These are phyloP conservation scores for Cymbopogon flexuosus DNA, from an alignment of 202 grass and related monocot species.

Conservation along the genomic window DNA sequence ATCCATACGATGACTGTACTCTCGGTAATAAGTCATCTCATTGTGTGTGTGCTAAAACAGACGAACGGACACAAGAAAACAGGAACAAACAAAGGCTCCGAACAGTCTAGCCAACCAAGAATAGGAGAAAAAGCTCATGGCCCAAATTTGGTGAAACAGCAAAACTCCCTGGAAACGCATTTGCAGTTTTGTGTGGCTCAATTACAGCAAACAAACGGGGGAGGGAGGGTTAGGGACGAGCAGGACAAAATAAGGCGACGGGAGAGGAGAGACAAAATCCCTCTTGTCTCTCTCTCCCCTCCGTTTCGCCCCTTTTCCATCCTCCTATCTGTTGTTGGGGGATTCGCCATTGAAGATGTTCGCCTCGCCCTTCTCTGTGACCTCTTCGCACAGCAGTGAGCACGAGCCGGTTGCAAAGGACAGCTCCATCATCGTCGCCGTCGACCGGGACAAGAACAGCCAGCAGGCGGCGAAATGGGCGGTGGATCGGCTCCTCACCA, in stretches of 20 bases:
- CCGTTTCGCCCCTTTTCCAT: not conserved
- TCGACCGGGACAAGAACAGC: slow-evolving; percentile 83
- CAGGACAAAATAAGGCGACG: slow-evolving; percentile 36
- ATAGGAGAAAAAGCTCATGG: not conserved
- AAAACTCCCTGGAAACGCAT: not conserved
- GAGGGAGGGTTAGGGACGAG: slow-evolving; percentile 8
- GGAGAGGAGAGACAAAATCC: slow-evolving; percentile 47
- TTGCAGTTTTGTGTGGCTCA: slow-evolving; percentile 19
- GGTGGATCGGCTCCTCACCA: slow-evolving; percentile 56
- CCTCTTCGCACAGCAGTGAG: slow-evolving; percentile 30
- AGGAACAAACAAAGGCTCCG: not conserved
- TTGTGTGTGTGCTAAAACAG: not conserved
- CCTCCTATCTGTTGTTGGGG: not conserved
- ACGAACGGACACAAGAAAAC: not conserved
- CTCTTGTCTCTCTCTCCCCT: slow-evolving; percentile 35
- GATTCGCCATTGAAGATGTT: slow-evolving; percentile 38
- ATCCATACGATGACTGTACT: no score
- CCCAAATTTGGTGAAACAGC: slow-evolving; percentile 26
- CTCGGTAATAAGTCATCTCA: no score
- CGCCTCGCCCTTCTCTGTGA: slow-evolving; percentile 40
- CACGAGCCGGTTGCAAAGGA: slow-evolving; percentile 7
- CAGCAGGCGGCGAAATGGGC: slow-evolving; percentile 79
- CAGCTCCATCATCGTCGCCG: slow-evolving; percentile 46
- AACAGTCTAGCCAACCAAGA: slow-evolving; percentile 28
- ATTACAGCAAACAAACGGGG: slow-evolving; percentile 12